A percentile compares a stretch with the other conserved stretches of the same genome.
These are phyloP conservation scores for Talaromyces sp. DNA, from an alignment of 2,329 filamentous ascomycete species.

Conservation along the genomic window DNA sequence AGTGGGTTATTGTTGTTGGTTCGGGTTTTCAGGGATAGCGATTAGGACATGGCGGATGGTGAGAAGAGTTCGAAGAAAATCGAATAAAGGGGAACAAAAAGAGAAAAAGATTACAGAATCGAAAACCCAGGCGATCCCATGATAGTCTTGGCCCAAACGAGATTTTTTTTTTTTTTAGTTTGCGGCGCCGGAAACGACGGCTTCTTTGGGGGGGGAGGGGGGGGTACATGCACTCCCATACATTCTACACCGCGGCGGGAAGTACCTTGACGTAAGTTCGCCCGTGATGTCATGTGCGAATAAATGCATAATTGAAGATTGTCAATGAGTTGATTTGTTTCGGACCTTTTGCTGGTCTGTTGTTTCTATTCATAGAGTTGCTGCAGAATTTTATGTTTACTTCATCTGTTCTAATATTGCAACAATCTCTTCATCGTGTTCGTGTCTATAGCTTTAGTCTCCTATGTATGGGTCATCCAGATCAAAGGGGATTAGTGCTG, in stretches of 20 bases:
- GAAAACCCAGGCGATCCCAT: constrained; percentile 1
- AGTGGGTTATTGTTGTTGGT: neutral
- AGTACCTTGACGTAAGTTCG: constrained; percentile 29
- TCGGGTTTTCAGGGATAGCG: neutral
- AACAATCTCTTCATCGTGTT: too few relatives aligned
- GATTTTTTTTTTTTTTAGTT: constrained; percentile 8
- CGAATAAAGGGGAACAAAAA: neutral
- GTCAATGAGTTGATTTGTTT: neutral
- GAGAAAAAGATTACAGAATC: neutral
- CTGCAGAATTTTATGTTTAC: too few relatives aligned
- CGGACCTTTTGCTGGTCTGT: neutral
- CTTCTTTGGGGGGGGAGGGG: too few relatives aligned
- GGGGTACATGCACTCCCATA: constrained; percentile 21
- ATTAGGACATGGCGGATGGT: constrained; percentile 11
- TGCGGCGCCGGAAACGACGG: constrained; percentile 26
- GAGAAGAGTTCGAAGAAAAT: neutral
- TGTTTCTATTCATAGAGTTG: too few relatives aligned
- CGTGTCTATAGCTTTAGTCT: too few relatives aligned
- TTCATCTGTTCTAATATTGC: too few relatives aligned
- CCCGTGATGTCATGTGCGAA: constrained; percentile 29
- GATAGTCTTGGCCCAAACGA: constrained; percentile 5
- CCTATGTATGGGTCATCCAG: too few relatives aligned
- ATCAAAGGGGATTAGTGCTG: too few relatives aligned
- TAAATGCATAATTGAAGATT: neutral
- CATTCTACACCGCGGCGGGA: constrained; percentile 12